phyloP scores from a whole-genome alignment of 2,329 filamentous ascomycete genomes.

The Phyllosticta citrichinensis region DNA sequence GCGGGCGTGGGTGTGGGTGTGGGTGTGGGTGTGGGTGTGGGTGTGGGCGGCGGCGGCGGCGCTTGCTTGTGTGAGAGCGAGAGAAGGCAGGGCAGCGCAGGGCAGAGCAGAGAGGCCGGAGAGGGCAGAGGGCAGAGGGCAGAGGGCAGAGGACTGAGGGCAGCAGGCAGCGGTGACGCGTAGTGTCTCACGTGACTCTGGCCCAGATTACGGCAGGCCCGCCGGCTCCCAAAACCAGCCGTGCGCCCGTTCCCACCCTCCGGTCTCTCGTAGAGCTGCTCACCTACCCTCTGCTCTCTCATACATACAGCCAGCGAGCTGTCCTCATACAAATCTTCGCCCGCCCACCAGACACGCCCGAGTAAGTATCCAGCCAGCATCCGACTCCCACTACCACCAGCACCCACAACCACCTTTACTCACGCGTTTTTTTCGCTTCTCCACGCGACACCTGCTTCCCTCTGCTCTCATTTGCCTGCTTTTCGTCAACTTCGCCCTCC shows the following conservation, averaged over 20 bases:
- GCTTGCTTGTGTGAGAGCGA: too few species aligned
- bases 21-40: too few species aligned
- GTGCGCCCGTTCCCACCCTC: background rate
- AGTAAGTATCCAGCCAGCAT: constrained; percentile 14
- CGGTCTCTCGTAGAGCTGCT: background rate
- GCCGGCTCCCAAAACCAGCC: background rate
- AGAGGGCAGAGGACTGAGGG: too few species aligned
- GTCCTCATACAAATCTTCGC: constrained; percentile 7
- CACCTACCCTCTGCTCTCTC: constrained; percentile 1
- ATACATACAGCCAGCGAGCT: constrained; percentile 1
- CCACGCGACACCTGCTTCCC: constrained; percentile 14
- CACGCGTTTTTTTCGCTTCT: constrained; percentile 14
- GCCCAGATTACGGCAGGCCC: background rate
- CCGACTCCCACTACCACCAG: background rate
- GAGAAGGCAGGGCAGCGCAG: too few species aligned
- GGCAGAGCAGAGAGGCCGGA: too few species aligned
- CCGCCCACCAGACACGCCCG: constrained; percentile 2
- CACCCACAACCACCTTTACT: constrained; percentile 19
- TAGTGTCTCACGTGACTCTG: background rate
- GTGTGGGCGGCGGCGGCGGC: too few species aligned
- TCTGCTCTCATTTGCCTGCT: constrained; percentile 12
- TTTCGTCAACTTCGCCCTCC: constrained; percentile 22
- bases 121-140: too few species aligned
- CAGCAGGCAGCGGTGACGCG: too few species aligned
- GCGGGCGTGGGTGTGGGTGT: too few species aligned